Conservation (phyloP, 116 monocot genomes). For the Iris pallida region DNA sequence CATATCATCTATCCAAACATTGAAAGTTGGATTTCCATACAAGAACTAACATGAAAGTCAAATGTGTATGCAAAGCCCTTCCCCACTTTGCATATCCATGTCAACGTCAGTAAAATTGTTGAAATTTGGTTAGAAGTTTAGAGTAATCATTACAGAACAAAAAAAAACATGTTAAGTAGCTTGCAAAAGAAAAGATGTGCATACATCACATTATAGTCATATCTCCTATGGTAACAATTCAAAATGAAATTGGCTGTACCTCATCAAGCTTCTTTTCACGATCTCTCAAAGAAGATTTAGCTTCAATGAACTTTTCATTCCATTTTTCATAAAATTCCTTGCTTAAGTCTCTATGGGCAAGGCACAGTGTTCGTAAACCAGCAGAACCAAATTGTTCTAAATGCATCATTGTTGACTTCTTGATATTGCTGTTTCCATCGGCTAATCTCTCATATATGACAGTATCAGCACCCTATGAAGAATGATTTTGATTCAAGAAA, state of each 20-base stretch:
- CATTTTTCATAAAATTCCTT: slow-evolving; percentile 77
- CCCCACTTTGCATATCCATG: too few species aligned
- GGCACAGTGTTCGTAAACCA: slow-evolving; percentile 88
- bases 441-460: slow-evolving; percentile 89
- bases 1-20: too few species aligned
- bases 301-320: slow-evolving; percentile 95
- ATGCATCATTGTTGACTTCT: slow-evolving; percentile 61
- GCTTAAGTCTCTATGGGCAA: slow-evolving; percentile 74
- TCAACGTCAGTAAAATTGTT: too few species aligned
- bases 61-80: too few species aligned
- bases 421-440: slow-evolving; percentile 43
- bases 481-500: slow-evolving; percentile 4
- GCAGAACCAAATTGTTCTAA: slow-evolving; percentile 81
- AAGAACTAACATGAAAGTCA: too few species aligned
- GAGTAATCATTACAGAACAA: too few species aligned
- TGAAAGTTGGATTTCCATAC: too few species aligned
- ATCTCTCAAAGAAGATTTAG: slow-evolving; percentile 80
- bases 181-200: too few species aligned
- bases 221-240: too few species aligned
- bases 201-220: too few species aligned
- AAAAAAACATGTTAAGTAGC: too few species aligned
- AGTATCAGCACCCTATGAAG: slow-evolving; percentile 81
- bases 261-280: slow-evolving; percentile 97
- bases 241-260: slow-evolving; percentile 27
- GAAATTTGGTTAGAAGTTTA: too few species aligned